Evolutionary conservation across 805 yeast genomes (phyloP), one percentile per base, ranked within the genome.

Genomic region (Ogataea philodendri): DNA sequence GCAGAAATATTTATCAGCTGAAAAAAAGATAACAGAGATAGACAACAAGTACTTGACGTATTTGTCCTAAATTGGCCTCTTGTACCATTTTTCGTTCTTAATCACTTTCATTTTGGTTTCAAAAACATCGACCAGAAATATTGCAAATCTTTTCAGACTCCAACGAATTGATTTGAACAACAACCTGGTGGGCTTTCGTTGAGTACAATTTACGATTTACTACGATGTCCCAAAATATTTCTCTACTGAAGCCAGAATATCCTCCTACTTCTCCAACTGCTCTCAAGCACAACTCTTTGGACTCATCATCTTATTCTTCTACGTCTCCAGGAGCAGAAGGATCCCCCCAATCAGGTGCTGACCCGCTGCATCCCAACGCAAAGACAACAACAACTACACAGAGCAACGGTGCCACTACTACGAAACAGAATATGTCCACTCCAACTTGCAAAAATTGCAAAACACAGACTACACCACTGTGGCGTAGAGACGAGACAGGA

Each of bases 401-500:
- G 41, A 67, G 74, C 20, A 77, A 76, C 49, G 84, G 84, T 18
- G 67, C 81, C 23, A 73, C 82, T 15, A 76, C 84, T n/a, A 68
- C 81, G 11, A 78, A 77, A 47, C 69, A 79, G 11, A 78, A 74
- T 51, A 74, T 77, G 42, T 60, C 80, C 9, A 66, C 76, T 21
- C 86, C 94, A 4, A 72, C 81, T 15, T 89, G 97, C 59, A 85
- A 83, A 49, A 89, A 89, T 60, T 89, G 97, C 65, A 75, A 81
- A 52, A 89, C 97, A 2, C 84, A 87, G 40, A 89, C 93, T 2
- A 89, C 97, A 2, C 97, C 97, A 1, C 66, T 89, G 18, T 89
- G 97, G 97, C 74, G 97, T 61, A 71, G 97, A 45, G 96, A 89
- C 62, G 96, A 88, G 53, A 76, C 84, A 8, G 95, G 95, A 10